phyloP scores from a whole-genome alignment of 495 filamentous ascomycete species.

The Penicillium bialowiezense region DNA sequence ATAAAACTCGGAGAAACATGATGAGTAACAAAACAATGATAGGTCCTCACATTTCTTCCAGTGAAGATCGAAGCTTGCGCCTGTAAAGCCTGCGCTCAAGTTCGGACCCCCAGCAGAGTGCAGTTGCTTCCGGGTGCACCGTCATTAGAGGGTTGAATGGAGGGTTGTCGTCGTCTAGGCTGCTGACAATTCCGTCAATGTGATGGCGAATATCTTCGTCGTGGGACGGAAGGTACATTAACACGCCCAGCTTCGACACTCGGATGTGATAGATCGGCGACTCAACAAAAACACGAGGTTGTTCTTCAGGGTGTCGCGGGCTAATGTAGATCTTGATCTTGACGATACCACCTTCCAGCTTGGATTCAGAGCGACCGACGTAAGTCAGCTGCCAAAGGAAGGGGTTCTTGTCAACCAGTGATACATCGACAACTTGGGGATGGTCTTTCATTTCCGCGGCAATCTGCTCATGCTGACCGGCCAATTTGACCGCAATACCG shows the following conservation, averaged over 20 bases:
- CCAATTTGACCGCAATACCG: conserved; percentile 75
- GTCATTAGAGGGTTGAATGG: conserved; percentile 88
- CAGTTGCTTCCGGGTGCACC: conserved; percentile 83
- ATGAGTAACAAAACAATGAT: too few relatives aligned
- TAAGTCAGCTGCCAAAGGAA: conserved; percentile 67
- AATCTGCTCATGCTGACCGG: conserved; percentile 82
- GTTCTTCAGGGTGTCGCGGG: conserved; percentile 86
- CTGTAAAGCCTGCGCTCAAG: conserved; percentile 83
- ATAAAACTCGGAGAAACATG: too few relatives aligned
- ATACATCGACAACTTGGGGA: conserved; percentile 66
- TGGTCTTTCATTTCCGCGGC: conserved; percentile 67
- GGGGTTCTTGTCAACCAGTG: conserved; percentile 59
- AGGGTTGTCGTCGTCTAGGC: conserved; percentile 81
- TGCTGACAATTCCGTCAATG: conserved; percentile 77
- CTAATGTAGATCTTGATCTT: conserved; percentile 77
- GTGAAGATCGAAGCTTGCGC: conserved; percentile 59
- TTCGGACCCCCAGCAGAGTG: conserved; percentile 78
- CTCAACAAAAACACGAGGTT: conserved; percentile 79
- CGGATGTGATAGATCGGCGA: conserved; percentile 85
- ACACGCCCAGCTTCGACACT: conserved; percentile 71
- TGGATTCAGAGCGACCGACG: conserved; percentile 90
- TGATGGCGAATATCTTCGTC: conserved; percentile 80
- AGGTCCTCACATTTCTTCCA: neutral
- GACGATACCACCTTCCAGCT: conserved; percentile 89
- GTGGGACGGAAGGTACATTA: conserved; percentile 77